phyloP scores from a whole-genome alignment of 2,329 filamentous ascomycete genomes.

The Myriosclerotinia duriaeana region DNA sequence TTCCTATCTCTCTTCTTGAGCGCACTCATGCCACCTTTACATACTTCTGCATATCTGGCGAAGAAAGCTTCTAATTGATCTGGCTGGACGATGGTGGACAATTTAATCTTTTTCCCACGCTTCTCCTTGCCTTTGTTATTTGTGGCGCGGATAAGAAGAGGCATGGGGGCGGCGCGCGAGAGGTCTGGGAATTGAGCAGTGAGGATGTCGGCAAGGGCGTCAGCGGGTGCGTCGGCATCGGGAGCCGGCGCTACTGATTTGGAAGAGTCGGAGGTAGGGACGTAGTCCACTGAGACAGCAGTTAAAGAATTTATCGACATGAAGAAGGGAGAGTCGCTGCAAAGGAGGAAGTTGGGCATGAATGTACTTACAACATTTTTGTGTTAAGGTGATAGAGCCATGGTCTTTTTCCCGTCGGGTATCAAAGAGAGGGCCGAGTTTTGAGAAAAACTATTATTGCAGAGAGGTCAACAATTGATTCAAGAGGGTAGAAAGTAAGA shows the following conservation, averaged over 20 bases:
- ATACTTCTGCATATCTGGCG: conserved; percentile 80
- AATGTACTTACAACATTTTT: conserved; percentile 65
- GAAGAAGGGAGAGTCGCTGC: neutral
- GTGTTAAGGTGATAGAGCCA: conserved; percentile 71
- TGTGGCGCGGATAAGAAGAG: conserved; percentile 67
- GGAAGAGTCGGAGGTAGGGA: neutral
- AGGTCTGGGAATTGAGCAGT: conserved; percentile 61
- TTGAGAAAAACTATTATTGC: conserved; percentile 64
- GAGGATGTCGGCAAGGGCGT: conserved; percentile 19
- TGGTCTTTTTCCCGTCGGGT: conserved; percentile 57
- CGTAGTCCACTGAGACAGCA: neutral
- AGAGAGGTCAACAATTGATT: conserved; percentile 2
- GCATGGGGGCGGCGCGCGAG: conserved; percentile 57
- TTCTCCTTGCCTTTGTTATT: conserved; percentile 12
- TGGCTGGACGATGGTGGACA: conserved; percentile 79
- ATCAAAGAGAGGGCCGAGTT: conserved; percentile 22
- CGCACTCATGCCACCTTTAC: conserved; percentile 82
- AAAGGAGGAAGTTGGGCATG: neutral
- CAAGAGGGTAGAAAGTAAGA: neutral
- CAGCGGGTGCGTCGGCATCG: neutral
- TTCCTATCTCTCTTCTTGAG: conserved; percentile 92
- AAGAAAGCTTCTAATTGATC: conserved; percentile 80
- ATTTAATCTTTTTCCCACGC: conserved; percentile 56
- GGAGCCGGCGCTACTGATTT: neutral
- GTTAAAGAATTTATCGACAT: neutral